phyloP scores from a whole-genome alignment of 2,329 filamentous ascomycete species.

The Colletotrichum scovillei region DNA sequence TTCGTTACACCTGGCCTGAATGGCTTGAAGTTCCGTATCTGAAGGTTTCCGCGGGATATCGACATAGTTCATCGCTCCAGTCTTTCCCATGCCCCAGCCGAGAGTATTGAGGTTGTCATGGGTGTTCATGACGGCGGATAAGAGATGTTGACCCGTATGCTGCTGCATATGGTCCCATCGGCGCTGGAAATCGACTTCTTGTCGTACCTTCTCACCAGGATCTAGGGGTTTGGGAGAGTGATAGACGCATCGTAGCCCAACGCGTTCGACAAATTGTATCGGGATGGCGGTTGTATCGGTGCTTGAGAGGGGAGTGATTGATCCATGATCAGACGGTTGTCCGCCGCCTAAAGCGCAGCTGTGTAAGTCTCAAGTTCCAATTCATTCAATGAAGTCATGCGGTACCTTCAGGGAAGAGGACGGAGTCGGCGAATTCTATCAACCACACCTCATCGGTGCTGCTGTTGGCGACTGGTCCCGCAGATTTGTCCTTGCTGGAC shows the following conservation, averaged over 20 bases:
- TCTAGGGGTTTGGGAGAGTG: slow-evolving; percentile 38
- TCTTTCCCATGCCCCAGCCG: slow-evolving; percentile 45
- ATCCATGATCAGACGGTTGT: slow-evolving; percentile 45
- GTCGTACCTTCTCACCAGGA: slow-evolving; percentile 38
- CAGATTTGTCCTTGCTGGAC: slow-evolving; percentile 37
- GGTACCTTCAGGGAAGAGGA: slow-evolving; percentile 45
- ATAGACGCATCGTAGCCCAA: slow-evolving; percentile 42
- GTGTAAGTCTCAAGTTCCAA: background rate
- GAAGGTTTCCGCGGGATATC: slow-evolving; percentile 44
- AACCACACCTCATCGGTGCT: slow-evolving; percentile 40
- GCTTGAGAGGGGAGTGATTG: slow-evolving; percentile 28
- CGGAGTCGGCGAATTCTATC: slow-evolving; percentile 45
- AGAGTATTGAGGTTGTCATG: slow-evolving; percentile 41
- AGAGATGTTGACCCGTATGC: slow-evolving; percentile 46
- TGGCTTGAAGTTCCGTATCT: slow-evolving; percentile 38
- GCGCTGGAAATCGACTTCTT: slow-evolving; percentile 43
- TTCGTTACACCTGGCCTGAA: slow-evolving; percentile 42
- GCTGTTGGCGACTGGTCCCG: background rate
- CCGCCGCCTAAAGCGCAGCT: slow-evolving; percentile 40
- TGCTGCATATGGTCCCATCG: slow-evolving; percentile 50
- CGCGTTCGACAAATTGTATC: slow-evolving; percentile 41
- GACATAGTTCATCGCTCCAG: slow-evolving; percentile 45
- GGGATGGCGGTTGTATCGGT: slow-evolving; percentile 28
- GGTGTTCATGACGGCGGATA: slow-evolving; percentile 45
- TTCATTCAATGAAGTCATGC: too few relatives aligned